Evolutionary conservation across 129 eudicot species (phyloP).

Genomic region (Flaveria bidentis): DNA sequence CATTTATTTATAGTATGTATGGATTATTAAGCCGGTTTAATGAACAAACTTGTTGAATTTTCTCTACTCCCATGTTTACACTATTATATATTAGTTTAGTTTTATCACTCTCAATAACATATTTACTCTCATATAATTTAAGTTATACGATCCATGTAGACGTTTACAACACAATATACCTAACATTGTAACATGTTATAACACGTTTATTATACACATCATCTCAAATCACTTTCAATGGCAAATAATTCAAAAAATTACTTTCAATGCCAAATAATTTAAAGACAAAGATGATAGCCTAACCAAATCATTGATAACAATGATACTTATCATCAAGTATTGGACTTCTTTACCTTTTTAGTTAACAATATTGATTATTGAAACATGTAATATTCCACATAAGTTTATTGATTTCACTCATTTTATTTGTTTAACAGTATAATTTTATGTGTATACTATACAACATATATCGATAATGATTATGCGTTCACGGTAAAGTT

Average conservation of each 20-base stretch:
- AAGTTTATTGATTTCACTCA: not conserved
- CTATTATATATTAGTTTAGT: no score
- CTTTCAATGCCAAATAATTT: not conserved
- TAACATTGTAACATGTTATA: no score
- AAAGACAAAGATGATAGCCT: not conserved
- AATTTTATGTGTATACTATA: not conserved
- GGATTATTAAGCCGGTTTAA: no score
- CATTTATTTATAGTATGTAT: no score
- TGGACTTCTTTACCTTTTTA: not conserved
- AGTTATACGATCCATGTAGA: no score
- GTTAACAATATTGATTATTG: not conserved
- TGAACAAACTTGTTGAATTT: no score
- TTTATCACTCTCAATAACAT: no score
- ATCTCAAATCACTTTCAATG: not conserved
- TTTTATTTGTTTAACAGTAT: not conserved
- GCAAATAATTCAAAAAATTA: not conserved
- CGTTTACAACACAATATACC: no score
- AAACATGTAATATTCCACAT: not conserved
- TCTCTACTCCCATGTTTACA: no score
- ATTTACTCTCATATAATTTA: no score
- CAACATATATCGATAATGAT: not conserved
- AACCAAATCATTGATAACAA: not conserved
- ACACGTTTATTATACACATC: not conserved
- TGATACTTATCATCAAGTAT: no score
- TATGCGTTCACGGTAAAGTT: conserved; percentile 44